Evolutionary conservation across 495 filamentous ascomycete genomes (phyloP), one percentile per base, ranked within the genome.

Genomic region (Trichocladium uniseriatum): DNA sequence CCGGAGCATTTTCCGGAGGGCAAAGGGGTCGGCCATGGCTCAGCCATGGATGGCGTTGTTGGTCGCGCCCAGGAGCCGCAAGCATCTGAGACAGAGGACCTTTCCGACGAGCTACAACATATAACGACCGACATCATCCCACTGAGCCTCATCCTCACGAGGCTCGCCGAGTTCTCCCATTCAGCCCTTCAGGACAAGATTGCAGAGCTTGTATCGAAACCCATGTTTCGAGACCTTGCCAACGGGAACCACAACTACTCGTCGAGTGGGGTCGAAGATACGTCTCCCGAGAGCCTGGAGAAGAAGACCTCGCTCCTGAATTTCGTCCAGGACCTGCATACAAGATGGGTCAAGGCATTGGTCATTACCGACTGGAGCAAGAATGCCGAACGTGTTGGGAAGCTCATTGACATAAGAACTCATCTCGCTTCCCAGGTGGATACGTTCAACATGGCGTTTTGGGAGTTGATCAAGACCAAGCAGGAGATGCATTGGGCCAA

Each of bases 281-380:
- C 75, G 37, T 81, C 79, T 0, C 58, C 70, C 6, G 78, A 82
- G 43, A 94, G 84, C 66, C 52, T 85, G 24, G 74, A 79, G 35
- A 96, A 96, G 69, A 96, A 95, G 66, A 51, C 76, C n/a, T 66
- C 74, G 38, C 61, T 95, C 13, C 61, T 96, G 40, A 78, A 88
- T 20, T 90, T 86, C 64, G 78, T 83, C 5, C 69, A 77, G 53
- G 66, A 71, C 37, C 57, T 67, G 22, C 76, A 79, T 45, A 60
- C 67, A 2, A 69, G 71, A 64, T 97, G 94, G 69, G 88, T 92
- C 60, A 96, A 98, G 67, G 75, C 87, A 14, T 75, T 95, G 11
- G 88, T 97, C 14, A 79, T 98, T 34, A 79, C 81, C 2, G 81
- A 86, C 61, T 98, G 92, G 92, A 84, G 84, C 61, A 78, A 81